phyloP scores from a whole-genome alignment of 345 rosid species.

The Adansonia digitata region DNA sequence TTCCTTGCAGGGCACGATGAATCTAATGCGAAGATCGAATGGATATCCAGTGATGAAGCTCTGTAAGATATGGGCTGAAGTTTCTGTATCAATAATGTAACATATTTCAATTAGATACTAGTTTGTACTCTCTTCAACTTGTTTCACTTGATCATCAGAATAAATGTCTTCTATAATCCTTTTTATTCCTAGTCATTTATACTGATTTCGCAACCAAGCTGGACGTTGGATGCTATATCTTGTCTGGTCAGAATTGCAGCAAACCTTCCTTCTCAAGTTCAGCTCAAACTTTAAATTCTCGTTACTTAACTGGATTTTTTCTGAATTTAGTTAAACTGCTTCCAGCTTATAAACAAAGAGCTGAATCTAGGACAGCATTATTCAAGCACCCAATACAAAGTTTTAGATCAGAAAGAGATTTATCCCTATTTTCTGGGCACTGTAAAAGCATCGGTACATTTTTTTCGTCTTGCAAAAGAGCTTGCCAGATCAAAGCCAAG shows the following conservation, averaged over 20 bases:
- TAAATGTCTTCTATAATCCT: not conserved
- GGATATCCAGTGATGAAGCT: not conserved
- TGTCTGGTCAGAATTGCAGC: not conserved
- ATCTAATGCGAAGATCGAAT: not conserved
- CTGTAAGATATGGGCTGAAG: conserved; percentile 12
- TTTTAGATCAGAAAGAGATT: not conserved
- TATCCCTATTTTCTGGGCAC: not conserved
- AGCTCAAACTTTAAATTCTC: not conserved
- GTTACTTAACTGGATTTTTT: not conserved
- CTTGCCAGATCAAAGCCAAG: not conserved
- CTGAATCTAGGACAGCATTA: no score
- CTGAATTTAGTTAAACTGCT: not conserved
- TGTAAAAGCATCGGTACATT: not conserved
- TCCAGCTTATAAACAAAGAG: no score
- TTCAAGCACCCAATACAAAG: not conserved
- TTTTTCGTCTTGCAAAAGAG: not conserved
- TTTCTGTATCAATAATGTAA: not conserved
- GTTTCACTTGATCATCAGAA: not conserved
- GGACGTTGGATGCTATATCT: not conserved
- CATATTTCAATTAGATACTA: not conserved
- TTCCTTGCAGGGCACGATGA: not conserved
- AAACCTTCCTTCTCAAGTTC: not conserved
- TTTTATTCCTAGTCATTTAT: not conserved
- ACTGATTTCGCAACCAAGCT: not conserved
- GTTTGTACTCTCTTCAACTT: not conserved